Evolutionary conservation across 2,329 filamentous ascomycete species (phyloP), one percentile per base, ranked within the genome.

Genomic region (Penicillium sp.): DNA sequence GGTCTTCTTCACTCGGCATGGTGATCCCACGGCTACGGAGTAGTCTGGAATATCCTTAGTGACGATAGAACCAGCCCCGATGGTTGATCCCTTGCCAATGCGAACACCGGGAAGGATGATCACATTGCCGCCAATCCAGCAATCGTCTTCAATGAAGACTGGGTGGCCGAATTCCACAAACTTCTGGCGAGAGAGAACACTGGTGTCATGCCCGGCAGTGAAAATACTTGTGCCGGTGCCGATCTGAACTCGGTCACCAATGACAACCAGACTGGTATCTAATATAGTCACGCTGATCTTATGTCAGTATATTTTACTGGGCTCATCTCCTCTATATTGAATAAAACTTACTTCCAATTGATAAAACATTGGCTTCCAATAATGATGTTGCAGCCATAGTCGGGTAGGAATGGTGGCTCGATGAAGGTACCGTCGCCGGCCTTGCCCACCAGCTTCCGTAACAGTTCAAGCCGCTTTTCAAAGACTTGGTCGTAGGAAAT

Each of bases 171-270:
- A 83, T 54, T 84, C 81, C 31, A 83, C 70, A 36, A 77, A 74
- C 7, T 79, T 77, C 11, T 76, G 67, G 1, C 80, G 73, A 18
- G 73, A 77, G 39, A 76, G 69, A 5, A 83, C 74, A 40, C 79
- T 78, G 0, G 74, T 75, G 58, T 83, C 79, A 55, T 84, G 82
- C 8, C 78, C 80, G 0, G 80, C 82, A 0, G 77, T 77, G 54
- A 80, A 80, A 34, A 84, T 81, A 49, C 70, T 72, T 1, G 83
- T 80, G 27, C 80, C 79, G 0, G 81, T 79, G 0, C 81, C 82
- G 40, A 83, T 72, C 69, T 83, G 79, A 11, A 81, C 78, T 0
- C 80, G 68, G 21, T 82, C 75, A 1, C 82, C 82, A 21, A 84
- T 82, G 1, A 75, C 75, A 1, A 84, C 78, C 0, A 83, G 68